Percentiles rank a stretch among this genome's conserved stretches.
Evolutionary conservation across 768 basidiomycete species (phyloP).

Genomic region (Trichaptum fuscoviolaceum): DNA sequence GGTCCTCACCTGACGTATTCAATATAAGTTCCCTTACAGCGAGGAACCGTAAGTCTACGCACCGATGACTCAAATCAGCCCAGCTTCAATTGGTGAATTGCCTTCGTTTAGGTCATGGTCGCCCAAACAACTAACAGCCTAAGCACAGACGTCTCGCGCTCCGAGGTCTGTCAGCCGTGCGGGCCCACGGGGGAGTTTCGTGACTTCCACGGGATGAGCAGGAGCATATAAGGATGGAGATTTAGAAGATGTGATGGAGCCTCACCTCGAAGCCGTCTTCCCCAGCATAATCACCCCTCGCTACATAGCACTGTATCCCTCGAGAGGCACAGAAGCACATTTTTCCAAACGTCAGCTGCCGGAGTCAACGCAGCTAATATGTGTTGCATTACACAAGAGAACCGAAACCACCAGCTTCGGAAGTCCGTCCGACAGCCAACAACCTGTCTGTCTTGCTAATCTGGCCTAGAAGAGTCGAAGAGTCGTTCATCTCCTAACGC

Average conservation of each 20-base stretch:
- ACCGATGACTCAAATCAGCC: conserved; percentile 92
- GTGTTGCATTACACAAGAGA: no score
- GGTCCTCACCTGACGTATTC: conserved; percentile 79
- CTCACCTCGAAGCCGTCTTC: conserved; percentile 96
- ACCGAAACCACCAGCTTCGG: no score
- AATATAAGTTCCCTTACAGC: conserved; percentile 1
- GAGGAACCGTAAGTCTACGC: conserved; percentile 19
- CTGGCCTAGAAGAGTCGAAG: no score
- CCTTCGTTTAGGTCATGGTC: conserved; percentile 89
- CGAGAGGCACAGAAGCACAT: conserved; percentile 74
- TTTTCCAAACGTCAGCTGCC: conserved; percentile 77
- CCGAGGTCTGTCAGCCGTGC: conserved; percentile 88
- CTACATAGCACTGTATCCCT: conserved; percentile 72
- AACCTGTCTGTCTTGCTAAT: no score
- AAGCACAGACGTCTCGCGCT: conserved; percentile 87
- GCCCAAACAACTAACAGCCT: conserved; percentile 95
- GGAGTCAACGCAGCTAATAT: conserved; percentile 73
- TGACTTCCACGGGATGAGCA: conserved; percentile 63
- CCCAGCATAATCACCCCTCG: conserved; percentile 95
- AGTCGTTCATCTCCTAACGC: no score
- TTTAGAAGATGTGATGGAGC: conserved; percentile 36
- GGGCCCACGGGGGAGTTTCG: conserved; percentile 50
- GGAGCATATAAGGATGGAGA: conserved; percentile 91
- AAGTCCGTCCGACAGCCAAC: no score
- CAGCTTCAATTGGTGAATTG: conserved; percentile 86